A percentile compares a stretch with the other conserved stretches of the same genome.
phyloP scores from a whole-genome alignment of 768 basidiomycete genomes.

The Russula sp. region DNA sequence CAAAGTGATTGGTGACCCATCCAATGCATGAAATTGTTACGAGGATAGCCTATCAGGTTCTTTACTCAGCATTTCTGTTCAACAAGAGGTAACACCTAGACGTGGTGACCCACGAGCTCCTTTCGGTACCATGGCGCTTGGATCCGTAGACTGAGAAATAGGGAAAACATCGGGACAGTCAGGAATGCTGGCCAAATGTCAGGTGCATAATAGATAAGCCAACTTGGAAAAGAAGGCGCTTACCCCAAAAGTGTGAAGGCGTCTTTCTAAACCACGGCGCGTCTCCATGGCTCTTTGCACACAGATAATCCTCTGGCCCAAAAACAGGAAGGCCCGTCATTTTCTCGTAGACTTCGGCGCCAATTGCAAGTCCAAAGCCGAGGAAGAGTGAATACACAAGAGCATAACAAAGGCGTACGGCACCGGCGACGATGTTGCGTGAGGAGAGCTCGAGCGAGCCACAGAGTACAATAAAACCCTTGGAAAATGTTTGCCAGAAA shows the following conservation, averaged over 20 bases:
- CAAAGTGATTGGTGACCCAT: slow-evolving; percentile 76
- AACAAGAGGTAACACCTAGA: background rate
- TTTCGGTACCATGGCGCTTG: slow-evolving; percentile 50
- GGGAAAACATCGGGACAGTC: slow-evolving; percentile 61
- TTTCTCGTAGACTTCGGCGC: slow-evolving; percentile 57
- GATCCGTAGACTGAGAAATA: slow-evolving; percentile 59
- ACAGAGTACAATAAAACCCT: slow-evolving; percentile 61
- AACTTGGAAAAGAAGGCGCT: background rate
- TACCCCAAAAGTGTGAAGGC: slow-evolving; percentile 70
- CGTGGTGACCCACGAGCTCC: slow-evolving; percentile 42
- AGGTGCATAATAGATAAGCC: background rate
- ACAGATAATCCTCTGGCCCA: slow-evolving; percentile 54
- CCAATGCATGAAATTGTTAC: slow-evolving; percentile 59
- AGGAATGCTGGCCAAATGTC: slow-evolving; percentile 46
- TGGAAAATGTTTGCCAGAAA: background rate
- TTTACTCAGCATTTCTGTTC: background rate
- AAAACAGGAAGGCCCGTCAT: slow-evolving; percentile 40
- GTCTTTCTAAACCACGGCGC: slow-evolving; percentile 72
- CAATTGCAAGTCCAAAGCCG: slow-evolving; percentile 78
- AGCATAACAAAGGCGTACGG: slow-evolving; percentile 74
- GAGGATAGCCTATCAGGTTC: slow-evolving; percentile 35
- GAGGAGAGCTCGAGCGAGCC: slow-evolving; percentile 76
- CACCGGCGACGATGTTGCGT: slow-evolving; percentile 76
- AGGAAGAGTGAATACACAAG: slow-evolving; percentile 72
- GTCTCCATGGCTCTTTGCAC: slow-evolving; percentile 46